Conservation (phyloP, 306 rosid species). For the Medicago lupulina region DNA sequence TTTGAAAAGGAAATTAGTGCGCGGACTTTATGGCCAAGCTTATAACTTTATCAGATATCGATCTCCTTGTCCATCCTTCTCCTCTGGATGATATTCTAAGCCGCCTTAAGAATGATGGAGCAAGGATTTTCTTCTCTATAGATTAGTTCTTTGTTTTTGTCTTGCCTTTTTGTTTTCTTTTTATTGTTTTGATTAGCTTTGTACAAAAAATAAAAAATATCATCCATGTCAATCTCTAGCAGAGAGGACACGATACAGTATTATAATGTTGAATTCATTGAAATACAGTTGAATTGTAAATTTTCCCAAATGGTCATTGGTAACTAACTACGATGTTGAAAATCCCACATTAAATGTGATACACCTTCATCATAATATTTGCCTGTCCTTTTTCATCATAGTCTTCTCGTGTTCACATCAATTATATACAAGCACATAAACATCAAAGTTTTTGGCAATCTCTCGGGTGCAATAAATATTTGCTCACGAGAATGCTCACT, state of each 20-base stretch:
- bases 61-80: no score
- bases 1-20: no score
- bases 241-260: not conserved
- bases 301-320: not conserved
- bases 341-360: not conserved
- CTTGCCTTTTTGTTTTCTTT: no score
- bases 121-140: no score
- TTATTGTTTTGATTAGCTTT: no score
- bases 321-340: not conserved
- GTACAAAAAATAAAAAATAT: not conserved
- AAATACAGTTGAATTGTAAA: not conserved
- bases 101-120: no score
- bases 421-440: slow-evolving; percentile 21
- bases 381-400: not conserved
- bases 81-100: no score
- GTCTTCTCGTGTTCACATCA: not conserved
- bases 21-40: no score
- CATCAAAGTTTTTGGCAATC: not conserved
- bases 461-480: not conserved
- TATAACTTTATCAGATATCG: no score
- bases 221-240: not conserved
- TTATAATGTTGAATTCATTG: not conserved
- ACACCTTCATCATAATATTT: not conserved
- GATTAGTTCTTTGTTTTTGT: no score
- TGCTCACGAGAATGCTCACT: no score